A percentile compares a stretch with the other conserved stretches of the same genome.
phyloP scores from a whole-genome alignment of 2,329 filamentous ascomycete species.

The Emmonsiellopsis sp. region DNA sequence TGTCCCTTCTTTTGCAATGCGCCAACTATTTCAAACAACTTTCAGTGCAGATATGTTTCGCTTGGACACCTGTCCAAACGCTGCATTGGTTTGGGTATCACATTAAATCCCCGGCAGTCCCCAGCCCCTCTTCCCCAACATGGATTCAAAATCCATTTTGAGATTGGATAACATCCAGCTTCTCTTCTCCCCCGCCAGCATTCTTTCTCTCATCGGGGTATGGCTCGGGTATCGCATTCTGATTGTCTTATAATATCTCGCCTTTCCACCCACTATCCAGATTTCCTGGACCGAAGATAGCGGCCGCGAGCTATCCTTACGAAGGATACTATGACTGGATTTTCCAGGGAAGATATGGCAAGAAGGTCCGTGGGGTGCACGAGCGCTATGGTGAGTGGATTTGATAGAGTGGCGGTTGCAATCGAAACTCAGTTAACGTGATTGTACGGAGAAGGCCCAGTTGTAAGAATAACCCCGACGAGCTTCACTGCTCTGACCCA shows the following conservation, averaged over 20 bases:
- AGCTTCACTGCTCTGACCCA: slow-evolving; percentile 13
- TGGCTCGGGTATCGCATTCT: not conserved
- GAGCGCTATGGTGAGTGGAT: slow-evolving; percentile 14
- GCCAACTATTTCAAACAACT: too few species aligned
- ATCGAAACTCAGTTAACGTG: not conserved
- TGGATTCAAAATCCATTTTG: not conserved
- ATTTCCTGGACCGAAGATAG: slow-evolving; percentile 14
- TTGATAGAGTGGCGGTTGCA: not conserved
- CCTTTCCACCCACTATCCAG: slow-evolving; percentile 1
- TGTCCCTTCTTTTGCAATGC: too few species aligned
- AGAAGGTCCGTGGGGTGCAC: slow-evolving; percentile 14
- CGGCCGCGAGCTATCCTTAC: slow-evolving; percentile 12
- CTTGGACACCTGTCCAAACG: too few species aligned
- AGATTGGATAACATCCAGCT: not conserved
- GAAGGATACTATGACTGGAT: slow-evolving; percentile 15
- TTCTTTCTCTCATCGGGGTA: slow-evolving; percentile 1
- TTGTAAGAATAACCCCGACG: slow-evolving; percentile 4
- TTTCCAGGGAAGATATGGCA: slow-evolving; percentile 11
- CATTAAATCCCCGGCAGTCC: not conserved
- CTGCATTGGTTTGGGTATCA: not conserved
- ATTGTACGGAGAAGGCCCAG: not conserved
- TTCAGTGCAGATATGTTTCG: too few species aligned
- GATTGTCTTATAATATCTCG: slow-evolving; percentile 1
- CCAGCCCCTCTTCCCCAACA: not conserved
- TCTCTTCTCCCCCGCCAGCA: not conserved